phyloP scores from a whole-genome alignment of 2,329 filamentous ascomycete species.

The Cladosporium oxysporum region DNA sequence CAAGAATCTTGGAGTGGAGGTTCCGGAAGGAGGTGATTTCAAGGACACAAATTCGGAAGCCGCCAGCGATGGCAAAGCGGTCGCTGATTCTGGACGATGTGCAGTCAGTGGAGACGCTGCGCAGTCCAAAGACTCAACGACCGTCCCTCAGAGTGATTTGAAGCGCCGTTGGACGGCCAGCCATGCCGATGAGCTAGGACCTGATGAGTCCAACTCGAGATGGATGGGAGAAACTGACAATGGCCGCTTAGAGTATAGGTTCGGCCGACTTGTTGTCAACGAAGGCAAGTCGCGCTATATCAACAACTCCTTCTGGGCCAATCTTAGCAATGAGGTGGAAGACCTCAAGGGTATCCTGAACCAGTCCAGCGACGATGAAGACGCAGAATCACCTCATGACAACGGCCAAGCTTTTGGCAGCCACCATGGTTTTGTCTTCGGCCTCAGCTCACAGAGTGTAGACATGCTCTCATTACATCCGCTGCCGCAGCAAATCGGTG shows the following conservation, averaged over 20 bases:
- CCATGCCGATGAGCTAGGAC: not conserved
- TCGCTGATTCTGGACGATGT: slow-evolving; percentile 1
- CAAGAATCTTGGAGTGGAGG: slow-evolving; percentile 55
- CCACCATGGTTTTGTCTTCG: slow-evolving; percentile 72
- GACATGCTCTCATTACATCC: slow-evolving; percentile 67
- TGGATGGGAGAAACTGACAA: slow-evolving; percentile 32
- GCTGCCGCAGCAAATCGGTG: slow-evolving; percentile 62
- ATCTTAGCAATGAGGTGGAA: slow-evolving; percentile 71
- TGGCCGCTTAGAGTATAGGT: slow-evolving; percentile 47
- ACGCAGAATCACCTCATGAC: slow-evolving; percentile 48
- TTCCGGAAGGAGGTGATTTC: slow-evolving; percentile 37
- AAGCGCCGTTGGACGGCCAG: slow-evolving; percentile 18
- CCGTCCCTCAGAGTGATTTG: slow-evolving; percentile 7
- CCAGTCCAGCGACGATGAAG: slow-evolving; percentile 63
- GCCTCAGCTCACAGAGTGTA: slow-evolving; percentile 70
- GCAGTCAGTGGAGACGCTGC: slow-evolving; percentile 16
- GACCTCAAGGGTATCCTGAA: slow-evolving; percentile 64
- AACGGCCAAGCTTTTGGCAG: slow-evolving; percentile 40
- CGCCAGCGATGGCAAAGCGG: not conserved
- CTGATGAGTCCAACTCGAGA: slow-evolving; percentile 25
- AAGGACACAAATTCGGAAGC: slow-evolving; percentile 29
- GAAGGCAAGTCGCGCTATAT: slow-evolving; percentile 72
- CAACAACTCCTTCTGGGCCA: slow-evolving; percentile 76
- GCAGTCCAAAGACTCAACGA: not conserved
- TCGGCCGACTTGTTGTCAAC: slow-evolving; percentile 70